phyloP scores from a whole-genome alignment of 768 basidiomycete species.

The Podaxis pistillaris region DNA sequence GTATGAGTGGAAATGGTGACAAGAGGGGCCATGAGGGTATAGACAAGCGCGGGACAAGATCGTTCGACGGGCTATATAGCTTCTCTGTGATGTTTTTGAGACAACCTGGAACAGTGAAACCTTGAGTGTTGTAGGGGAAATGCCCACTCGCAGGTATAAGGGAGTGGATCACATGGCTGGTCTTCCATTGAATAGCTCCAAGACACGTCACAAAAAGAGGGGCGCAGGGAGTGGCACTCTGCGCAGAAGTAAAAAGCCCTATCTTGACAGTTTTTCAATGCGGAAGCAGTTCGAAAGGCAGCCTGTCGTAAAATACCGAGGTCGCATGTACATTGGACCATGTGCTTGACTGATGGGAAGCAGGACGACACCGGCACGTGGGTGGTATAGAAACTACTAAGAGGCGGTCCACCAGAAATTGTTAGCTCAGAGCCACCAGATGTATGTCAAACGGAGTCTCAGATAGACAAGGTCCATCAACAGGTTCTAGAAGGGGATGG shows the following conservation, averaged over 20 bases:
- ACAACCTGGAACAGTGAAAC: background rate
- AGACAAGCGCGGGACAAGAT: background rate
- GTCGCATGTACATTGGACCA: background rate
- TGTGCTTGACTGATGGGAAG: conserved; percentile 10
- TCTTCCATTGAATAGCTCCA: background rate
- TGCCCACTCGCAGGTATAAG: background rate
- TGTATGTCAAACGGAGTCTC: background rate
- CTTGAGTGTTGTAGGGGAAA: background rate
- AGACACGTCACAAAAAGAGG: background rate
- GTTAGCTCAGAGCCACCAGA: background rate
- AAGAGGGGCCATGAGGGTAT: conserved; percentile 21
- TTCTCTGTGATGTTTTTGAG: background rate
- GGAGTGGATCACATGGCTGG: background rate
- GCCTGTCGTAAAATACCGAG: background rate
- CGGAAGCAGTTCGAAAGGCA: background rate
- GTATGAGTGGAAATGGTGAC: conserved; percentile 42
- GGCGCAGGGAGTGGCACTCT: background rate
- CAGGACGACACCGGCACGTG: background rate
- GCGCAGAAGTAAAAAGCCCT: background rate
- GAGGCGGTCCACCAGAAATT: background rate
- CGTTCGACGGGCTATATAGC: background rate
- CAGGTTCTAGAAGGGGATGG: background rate
- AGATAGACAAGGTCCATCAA: background rate
- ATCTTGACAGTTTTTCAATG: background rate
- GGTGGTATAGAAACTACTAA: background rate